A percentile compares a stretch with the other conserved stretches of the same genome.
These are phyloP conservation scores for Aspergillus quadricinctus DNA, from an alignment of 2,329 filamentous ascomycete species.

Conservation along the genomic window DNA sequence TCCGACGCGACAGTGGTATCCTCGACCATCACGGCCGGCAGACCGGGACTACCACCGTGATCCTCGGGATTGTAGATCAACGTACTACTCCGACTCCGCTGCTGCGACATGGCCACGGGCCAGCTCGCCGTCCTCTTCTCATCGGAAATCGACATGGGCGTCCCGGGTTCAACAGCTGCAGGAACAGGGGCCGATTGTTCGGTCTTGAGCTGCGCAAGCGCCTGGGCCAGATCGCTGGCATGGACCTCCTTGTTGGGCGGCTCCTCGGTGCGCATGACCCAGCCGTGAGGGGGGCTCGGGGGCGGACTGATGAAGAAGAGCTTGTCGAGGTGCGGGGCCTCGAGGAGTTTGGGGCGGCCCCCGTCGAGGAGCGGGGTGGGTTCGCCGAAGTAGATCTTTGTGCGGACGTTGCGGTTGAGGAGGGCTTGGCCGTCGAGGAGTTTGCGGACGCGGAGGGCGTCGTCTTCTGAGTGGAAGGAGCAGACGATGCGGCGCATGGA, in stretches of 20 bases:
- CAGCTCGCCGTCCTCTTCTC: constrained; percentile 30
- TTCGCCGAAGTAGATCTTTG: constrained; percentile 51
- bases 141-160: constrained; percentile 32
- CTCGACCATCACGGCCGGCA: constrained; percentile 62
- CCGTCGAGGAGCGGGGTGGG: constrained; percentile 44
- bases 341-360: constrained; percentile 44
- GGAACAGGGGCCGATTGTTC: constrained; percentile 10
- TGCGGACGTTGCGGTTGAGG: constrained; percentile 29
- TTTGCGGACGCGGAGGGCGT: constrained; percentile 42
- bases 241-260: constrained; percentile 64
- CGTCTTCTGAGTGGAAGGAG: constrained; percentile 42
- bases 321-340: constrained; percentile 56
- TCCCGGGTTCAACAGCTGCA: constrained; percentile 24
- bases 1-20: constrained; percentile 50
- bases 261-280: constrained; percentile 60
- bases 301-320: constrained; percentile 65
- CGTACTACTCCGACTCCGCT: constrained; percentile 51
- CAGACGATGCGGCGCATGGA: constrained; percentile 49
- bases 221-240: constrained; percentile 56
- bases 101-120: constrained; percentile 26
- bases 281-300: constrained; percentile 60
- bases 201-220: constrained; percentile 49
- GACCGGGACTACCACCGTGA: constrained; percentile 55
- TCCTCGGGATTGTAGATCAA: constrained; percentile 61
- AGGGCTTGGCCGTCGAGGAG: constrained; percentile 38